Evolutionary conservation across 371 early-diverging fungal species (phyloP).

Genomic region (Apophysomyces trapeziformis): DNA sequence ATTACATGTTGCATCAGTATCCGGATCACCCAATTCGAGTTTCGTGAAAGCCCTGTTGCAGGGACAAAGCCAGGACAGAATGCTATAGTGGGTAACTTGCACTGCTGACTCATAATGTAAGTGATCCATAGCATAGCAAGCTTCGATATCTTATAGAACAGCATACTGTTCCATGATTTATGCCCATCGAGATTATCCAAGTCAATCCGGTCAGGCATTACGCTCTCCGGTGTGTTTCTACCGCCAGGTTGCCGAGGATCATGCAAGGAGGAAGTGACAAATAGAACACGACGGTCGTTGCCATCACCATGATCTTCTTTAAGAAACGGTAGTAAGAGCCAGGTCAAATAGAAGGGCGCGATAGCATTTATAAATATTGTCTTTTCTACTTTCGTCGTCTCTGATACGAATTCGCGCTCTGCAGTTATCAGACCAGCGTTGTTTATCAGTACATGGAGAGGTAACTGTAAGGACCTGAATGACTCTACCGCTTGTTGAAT

Average conservation of each 20-base stretch:
- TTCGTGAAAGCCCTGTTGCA: slow-evolving; percentile 36
- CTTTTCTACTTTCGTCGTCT: slow-evolving; percentile 23
- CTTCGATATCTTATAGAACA: slow-evolving; percentile 47
- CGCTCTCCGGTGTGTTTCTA: neutral
- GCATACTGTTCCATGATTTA: slow-evolving; percentile 32
- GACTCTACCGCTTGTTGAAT: slow-evolving; percentile 26
- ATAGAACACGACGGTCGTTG: slow-evolving; percentile 26
- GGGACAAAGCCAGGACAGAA: slow-evolving; percentile 55
- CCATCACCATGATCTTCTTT: slow-evolving; percentile 15
- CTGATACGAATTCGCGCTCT: slow-evolving; percentile 16
- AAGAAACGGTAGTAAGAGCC: slow-evolving; percentile 30
- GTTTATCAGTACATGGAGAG: slow-evolving; percentile 36
- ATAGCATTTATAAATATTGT: slow-evolving; percentile 43
- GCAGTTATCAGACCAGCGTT: slow-evolving; percentile 33
- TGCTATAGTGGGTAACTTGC: slow-evolving; percentile 20
- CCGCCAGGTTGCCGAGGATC: slow-evolving; percentile 35
- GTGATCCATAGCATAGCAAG: slow-evolving; percentile 29
- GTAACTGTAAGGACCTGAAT: slow-evolving; percentile 22
- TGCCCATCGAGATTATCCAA: slow-evolving; percentile 32
- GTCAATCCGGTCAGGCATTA: slow-evolving; percentile 24
- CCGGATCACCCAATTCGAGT: slow-evolving; percentile 21
- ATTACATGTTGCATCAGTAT: slow-evolving; percentile 28
- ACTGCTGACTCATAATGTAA: slow-evolving; percentile 19
- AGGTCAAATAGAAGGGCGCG: slow-evolving; percentile 40
- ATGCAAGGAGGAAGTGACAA: slow-evolving; percentile 43